Conservation (phyloP, 2,329 filamentous ascomycete species). For the Claviceps sp. region DNA sequence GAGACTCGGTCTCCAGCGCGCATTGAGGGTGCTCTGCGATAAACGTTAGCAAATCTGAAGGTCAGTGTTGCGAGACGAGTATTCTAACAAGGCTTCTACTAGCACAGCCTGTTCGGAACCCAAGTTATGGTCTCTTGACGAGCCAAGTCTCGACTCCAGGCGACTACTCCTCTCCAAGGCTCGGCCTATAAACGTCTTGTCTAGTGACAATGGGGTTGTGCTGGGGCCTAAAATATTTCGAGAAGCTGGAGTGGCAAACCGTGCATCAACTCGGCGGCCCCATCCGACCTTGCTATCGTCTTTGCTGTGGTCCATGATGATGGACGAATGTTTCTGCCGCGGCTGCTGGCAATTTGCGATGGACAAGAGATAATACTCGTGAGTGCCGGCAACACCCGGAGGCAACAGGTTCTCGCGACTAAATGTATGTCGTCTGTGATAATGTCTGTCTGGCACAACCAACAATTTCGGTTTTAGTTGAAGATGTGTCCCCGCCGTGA, state of each 20-base stretch:
- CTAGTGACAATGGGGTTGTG: slow-evolving; percentile 1
- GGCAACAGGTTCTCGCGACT: slow-evolving; percentile 9
- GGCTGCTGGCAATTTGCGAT: slow-evolving; percentile 8
- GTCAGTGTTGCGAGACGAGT: neutral
- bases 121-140: slow-evolving; percentile 1
- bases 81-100: neutral
- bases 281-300: slow-evolving; percentile 15
- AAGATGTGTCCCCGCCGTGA: slow-evolving; percentile 7
- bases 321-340: neutral
- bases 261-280: slow-evolving; percentile 14
- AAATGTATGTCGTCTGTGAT: slow-evolving; percentile 5
- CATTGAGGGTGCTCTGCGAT: neutral
- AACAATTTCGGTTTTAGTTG: slow-evolving; percentile 4
- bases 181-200: slow-evolving; percentile 5
- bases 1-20: neutral
- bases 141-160: slow-evolving; percentile 2
- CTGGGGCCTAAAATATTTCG: slow-evolving; percentile 8
- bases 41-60: neutral
- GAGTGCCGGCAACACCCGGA: slow-evolving; percentile 16
- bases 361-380: slow-evolving; percentile 16
- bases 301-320: slow-evolving; percentile 8
- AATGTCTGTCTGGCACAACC: slow-evolving; percentile 1
- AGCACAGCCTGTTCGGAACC: neutral
- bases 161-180: slow-evolving; percentile 4
- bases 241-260: slow-evolving; percentile 15